Conservation (phyloP, 2,329 filamentous ascomycete genomes). For the Paraconiothyrium sp. region DNA sequence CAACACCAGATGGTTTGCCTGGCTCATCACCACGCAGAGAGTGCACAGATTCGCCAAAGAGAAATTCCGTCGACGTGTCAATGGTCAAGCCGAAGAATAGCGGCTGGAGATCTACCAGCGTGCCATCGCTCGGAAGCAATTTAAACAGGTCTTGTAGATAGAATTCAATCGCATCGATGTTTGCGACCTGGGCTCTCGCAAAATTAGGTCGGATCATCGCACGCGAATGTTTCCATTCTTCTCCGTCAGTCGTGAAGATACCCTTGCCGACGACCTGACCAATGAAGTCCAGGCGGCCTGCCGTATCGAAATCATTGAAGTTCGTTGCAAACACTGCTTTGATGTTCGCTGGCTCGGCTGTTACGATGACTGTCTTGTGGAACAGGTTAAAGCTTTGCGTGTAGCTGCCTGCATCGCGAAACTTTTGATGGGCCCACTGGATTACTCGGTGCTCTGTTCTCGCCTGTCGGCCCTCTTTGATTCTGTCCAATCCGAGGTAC, state of each 20-base stretch:
- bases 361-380: constrained; percentile 12
- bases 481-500: constrained; percentile 2
- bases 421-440: not conserved
- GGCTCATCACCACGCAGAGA: constrained; percentile 4
- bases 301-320: constrained; percentile 4
- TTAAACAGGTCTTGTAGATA: constrained; percentile 68
- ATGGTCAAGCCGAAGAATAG: constrained; percentile 7
- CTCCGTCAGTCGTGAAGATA: constrained; percentile 9
- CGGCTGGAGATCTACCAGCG: constrained; percentile 29
- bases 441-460: not conserved
- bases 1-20: not conserved
- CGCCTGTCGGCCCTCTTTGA: not conserved
- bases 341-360: not conserved
- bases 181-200: not conserved
- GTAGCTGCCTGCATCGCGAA: not conserved
- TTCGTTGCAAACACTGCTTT: constrained; percentile 4
- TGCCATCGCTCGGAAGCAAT: constrained; percentile 65
- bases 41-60: constrained; percentile 2
- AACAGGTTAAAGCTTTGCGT: not conserved
- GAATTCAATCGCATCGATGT: constrained; percentile 21
- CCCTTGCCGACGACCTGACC: constrained; percentile 6
- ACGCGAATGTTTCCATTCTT: constrained; percentile 4
- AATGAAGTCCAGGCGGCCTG: not conserved
- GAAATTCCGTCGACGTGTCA: constrained; percentile 6
- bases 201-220: constrained; percentile 10